Base-by-base conservation (phyloP, 2,329 filamentous ascomycete species). In the Microsporum audouinii region DNA sequence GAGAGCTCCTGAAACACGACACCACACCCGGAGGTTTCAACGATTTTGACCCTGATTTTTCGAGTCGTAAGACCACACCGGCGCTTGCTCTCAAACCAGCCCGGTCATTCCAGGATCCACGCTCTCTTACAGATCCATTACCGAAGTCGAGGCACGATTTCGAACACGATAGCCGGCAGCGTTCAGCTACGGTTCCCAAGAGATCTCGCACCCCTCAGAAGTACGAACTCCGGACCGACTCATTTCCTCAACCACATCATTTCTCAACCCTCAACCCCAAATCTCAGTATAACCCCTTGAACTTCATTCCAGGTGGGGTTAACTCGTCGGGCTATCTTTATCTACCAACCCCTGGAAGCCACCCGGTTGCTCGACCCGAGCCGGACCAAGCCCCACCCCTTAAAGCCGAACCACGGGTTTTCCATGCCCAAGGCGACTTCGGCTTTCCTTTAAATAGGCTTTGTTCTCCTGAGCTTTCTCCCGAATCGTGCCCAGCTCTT, bases 201-300 rank as follows among this genome's bases (percentile, higher is more conserved):
- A 57, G 53, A 33, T 38, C n/a, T 27, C 10, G n/a, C 2, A 38
- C 12, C 27, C 27, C 8, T 29, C 47, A 31, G 17, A 45, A 38
- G 29, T 27, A 29, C 17, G 38, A 17, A 47, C 23, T 55, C 47
- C 36, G 51, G 23, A 31, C 47, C 17, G 34, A 60, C 17, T 31
- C 47, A 39, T 60, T 63, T 29, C 62, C 62, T 31, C 62, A 60
- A n/a, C 60, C 64, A n/a, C 59, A 65, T 58, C 59, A 62, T n/a
- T 66, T 66, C 39, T 53, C 63, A 49, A 66, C 65, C 31, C 29
- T 61, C 33, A 63, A 58, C 33, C 60, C 43, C 36, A 60, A 53
- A 41, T 41, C 47, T 23, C 53, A 38, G 34, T 65, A 60, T 36
- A 59, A 66, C 29, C 64, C 65, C n/a, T 59, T 66, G 17, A 64